A percentile compares a stretch with the other conserved stretches of the same genome.
These are phyloP conservation scores for Eustoma russellianum DNA, from an alignment of 257 asterid species.

Conservation along the genomic window DNA sequence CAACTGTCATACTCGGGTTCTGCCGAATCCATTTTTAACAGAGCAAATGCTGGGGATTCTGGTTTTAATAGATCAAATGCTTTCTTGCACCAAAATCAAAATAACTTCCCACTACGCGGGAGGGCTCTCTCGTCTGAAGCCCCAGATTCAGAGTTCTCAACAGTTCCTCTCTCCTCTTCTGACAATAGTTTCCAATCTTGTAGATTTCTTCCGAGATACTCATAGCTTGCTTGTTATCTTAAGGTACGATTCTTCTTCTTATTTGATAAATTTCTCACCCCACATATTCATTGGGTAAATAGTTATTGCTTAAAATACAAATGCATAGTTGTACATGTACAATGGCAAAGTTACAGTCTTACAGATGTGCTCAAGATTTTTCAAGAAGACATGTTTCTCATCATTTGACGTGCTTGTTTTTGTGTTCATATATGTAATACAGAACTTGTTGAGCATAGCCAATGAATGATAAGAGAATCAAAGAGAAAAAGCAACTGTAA, in stretches of 20 bases:
- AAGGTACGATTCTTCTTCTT: slow-evolving; percentile 14
- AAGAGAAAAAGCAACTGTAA: no score
- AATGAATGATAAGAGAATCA: no score
- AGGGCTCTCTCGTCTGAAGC: slow-evolving; percentile 29
- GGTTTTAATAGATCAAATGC: slow-evolving; percentile 24
- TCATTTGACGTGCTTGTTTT: not conserved
- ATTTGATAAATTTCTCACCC: slow-evolving; percentile 21
- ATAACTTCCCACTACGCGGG: slow-evolving; percentile 25
- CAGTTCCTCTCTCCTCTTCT: slow-evolving; percentile 68
- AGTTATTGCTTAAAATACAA: not conserved
- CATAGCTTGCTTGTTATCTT: slow-evolving; percentile 30
- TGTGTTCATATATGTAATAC: no score
- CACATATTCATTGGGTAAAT: slow-evolving; percentile 10
- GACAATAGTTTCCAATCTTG: slow-evolving; percentile 42
- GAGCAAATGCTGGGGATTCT: slow-evolving; percentile 9
- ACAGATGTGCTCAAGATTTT: no score
- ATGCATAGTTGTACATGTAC: no score
- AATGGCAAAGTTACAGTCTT: no score
- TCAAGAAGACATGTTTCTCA: not conserved
- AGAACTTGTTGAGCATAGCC: no score
- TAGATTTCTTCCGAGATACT: slow-evolving; percentile 42
- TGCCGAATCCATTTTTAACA: not conserved
- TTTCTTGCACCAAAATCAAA: slow-evolving; percentile 31
- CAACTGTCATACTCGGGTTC: not conserved
- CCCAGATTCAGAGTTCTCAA: slow-evolving; percentile 75